phyloP scores from a whole-genome alignment of 164 flowering plant species.

The Berberis thunbergii region DNA sequence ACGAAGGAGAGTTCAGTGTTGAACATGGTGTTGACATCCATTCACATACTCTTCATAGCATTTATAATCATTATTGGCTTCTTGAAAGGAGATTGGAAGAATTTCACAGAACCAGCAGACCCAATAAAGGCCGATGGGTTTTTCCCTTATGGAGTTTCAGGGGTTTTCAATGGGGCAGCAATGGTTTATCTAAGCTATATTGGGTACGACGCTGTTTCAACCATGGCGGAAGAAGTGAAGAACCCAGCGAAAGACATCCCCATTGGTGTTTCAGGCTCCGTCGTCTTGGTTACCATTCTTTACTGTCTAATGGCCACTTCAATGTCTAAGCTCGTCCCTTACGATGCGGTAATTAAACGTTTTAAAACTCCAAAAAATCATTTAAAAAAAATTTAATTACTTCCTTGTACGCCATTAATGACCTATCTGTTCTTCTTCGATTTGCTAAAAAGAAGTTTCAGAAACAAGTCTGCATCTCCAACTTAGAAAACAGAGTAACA shows the following conservation, averaged over 20 bases:
- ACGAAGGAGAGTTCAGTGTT: constrained; percentile 80
- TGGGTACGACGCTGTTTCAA: constrained; percentile 87
- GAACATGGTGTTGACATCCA: constrained; percentile 63
- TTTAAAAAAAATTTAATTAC: background rate
- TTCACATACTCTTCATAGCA: constrained; percentile 61
- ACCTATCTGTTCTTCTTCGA: background rate
- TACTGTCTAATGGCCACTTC: constrained; percentile 86
- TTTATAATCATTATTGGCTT: constrained; percentile 70
- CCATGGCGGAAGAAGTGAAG: constrained; percentile 77
- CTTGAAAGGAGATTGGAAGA: constrained; percentile 56
- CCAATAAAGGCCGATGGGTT: constrained; percentile 44
- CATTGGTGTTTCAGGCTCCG: constrained; percentile 73
- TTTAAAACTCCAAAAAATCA: background rate
- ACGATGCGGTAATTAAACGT: constrained; percentile 45
- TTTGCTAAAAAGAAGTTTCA: background rate
- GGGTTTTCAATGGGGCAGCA: constrained; percentile 67
- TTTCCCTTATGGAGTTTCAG: constrained; percentile 49
- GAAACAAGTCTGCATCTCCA: background rate
- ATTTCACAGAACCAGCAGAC: constrained; percentile 43
- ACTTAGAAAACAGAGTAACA: no score
- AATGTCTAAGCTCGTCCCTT: constrained; percentile 67
- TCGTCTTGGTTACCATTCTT: constrained; percentile 50
- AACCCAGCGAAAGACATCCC: constrained; percentile 66
- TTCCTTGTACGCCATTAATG: constrained; percentile 1
- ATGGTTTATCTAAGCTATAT: constrained; percentile 77